Evolutionary conservation across 345 rosid genomes (phyloP).

Genomic region (Gossypium raimondii): DNA sequence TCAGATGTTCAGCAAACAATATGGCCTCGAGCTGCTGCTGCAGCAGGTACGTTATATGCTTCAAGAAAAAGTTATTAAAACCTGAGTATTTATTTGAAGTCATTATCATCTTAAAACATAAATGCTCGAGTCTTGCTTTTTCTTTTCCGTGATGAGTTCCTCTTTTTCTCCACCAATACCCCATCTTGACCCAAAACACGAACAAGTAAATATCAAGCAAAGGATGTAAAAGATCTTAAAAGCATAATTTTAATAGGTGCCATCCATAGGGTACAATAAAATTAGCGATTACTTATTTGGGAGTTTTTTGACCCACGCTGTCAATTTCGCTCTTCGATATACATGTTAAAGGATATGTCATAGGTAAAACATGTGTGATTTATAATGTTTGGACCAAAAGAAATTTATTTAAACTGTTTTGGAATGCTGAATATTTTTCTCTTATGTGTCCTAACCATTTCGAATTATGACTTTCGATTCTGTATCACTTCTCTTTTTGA

Average conservation of each 20-base stretch:
- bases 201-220: neutral
- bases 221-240: neutral
- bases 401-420: neutral
- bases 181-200: neutral
- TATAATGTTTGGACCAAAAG: neutral
- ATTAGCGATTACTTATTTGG: neutral
- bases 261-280: neutral
- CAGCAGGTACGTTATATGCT: neutral
- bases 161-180: neutral
- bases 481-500: neutral
- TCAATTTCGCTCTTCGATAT: neutral
- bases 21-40: constrained; percentile 16
- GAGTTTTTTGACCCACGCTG: neutral
- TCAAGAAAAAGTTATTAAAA: neutral
- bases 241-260: neutral
- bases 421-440: neutral
- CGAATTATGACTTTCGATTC: neutral
- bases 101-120: neutral
- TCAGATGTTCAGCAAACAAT: constrained; percentile 43
- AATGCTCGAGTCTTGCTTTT: neutral
- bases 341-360: neutral
- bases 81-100: neutral
- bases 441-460: neutral
- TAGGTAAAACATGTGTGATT: neutral
- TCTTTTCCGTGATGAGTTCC: neutral